Percentiles rank a stretch among this genome's conserved stretches.
phyloP scores from a whole-genome alignment of 2,329 filamentous ascomycete genomes.

The Paecilomyces sp. region DNA sequence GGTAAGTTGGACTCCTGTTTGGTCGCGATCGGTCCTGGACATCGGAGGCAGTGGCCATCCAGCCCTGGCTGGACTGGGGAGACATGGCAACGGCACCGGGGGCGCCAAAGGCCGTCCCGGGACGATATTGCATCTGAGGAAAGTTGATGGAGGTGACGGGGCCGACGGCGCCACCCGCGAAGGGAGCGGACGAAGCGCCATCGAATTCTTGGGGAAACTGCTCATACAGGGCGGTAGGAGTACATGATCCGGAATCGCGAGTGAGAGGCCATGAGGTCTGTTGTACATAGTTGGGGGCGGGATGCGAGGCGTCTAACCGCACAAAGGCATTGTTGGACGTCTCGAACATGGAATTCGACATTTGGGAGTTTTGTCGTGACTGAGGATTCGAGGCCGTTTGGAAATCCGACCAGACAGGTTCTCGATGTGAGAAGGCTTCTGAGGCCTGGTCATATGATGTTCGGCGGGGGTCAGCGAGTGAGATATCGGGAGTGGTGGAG shows the following conservation, averaged over 20 bases:
- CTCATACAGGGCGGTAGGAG: constrained; percentile 65
- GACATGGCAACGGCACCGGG: constrained; percentile 50
- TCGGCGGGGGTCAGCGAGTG: constrained; percentile 36
- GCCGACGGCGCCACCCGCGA: constrained; percentile 35
- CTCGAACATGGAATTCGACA: constrained; percentile 42
- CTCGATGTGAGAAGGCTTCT: constrained; percentile 47
- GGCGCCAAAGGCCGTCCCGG: constrained; percentile 44
- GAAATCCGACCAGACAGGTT: constrained; percentile 39
- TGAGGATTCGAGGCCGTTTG: constrained; percentile 12
- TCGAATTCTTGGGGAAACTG: constrained; percentile 50
- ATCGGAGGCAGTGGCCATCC: constrained; percentile 42
- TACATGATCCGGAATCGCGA: constrained; percentile 62
- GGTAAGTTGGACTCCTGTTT: constrained; percentile 58
- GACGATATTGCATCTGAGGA: constrained; percentile 35
- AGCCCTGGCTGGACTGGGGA: constrained; percentile 55
- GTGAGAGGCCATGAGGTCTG: constrained; percentile 57
- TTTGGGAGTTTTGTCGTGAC: constrained; percentile 34
- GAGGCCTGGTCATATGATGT: constrained; percentile 41
- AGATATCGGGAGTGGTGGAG: constrained; percentile 42
- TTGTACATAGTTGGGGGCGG: constrained; percentile 37
- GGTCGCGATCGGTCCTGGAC: constrained; percentile 46
- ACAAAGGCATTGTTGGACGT: constrained; percentile 55
- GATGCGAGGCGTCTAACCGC: constrained; percentile 48
- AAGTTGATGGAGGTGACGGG: constrained; percentile 33
- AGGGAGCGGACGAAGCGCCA: constrained; percentile 33